Percentiles rank a stretch among this genome's conserved stretches.
These are phyloP conservation scores for Lotus japonicus DNA, from an alignment of 306 rosid species.

Conservation along the genomic window DNA sequence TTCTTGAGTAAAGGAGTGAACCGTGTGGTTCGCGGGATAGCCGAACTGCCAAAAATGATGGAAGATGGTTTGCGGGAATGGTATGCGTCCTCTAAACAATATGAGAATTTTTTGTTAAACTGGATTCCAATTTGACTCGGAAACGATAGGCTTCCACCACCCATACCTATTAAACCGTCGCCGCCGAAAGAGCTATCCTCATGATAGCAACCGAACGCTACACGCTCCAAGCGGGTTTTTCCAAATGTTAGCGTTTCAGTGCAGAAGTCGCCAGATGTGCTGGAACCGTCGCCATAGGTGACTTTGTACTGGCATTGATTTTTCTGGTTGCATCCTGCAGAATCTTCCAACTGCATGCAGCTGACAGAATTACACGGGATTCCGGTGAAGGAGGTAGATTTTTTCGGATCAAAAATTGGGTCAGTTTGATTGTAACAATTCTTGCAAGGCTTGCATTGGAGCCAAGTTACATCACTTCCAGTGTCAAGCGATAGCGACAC, in stretches of 20 bases:
- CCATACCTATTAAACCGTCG: conserved; percentile 78
- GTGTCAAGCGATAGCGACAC: conserved; percentile 77
- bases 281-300: conserved; percentile 83
- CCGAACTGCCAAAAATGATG: conserved; percentile 54
- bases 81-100: conserved; percentile 76
- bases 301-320: conserved; percentile 67
- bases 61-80: conserved; percentile 54
- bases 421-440: conserved; percentile 71
- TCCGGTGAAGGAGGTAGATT: conserved; percentile 32
- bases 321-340: conserved; percentile 20
- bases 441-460: conserved; percentile 77
- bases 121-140: conserved; percentile 50
- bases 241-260: conserved; percentile 61
- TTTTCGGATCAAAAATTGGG: conserved; percentile 61
- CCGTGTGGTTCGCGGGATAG: conserved; percentile 59
- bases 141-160: conserved; percentile 67
- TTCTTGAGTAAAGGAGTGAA: conserved; percentile 67
- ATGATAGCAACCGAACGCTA: too few species aligned
- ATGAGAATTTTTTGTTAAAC: conserved; percentile 69
- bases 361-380: conserved; percentile 46
- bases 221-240: too few species aligned
- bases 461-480: conserved; percentile 82
- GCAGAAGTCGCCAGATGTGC: conserved; percentile 62
- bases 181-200: conserved; percentile 23
- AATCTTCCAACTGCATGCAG: conserved; percentile 42